Base-by-base conservation (phyloP, 257 asterid genomes). In the Plantago elongata region DNA sequence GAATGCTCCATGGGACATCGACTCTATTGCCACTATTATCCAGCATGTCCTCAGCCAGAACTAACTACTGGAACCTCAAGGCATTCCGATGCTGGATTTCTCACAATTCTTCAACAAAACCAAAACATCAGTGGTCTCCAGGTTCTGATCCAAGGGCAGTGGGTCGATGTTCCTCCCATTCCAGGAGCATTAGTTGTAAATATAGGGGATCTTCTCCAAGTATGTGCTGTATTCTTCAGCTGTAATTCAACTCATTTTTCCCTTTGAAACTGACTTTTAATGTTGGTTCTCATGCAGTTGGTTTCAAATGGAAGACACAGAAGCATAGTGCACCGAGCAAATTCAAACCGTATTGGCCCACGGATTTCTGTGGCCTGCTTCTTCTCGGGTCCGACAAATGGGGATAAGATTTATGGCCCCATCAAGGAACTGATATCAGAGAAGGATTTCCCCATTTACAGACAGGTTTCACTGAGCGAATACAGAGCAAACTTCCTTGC, bases 351-450 rank as follows among this genome's bases (percentile, higher is more conserved):
- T 4, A 47, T 13, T 10, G 78, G 78, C 3, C 78, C 83, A 62
- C 72, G 80, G 64, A 61, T 78, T 9, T 78, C 80, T 0, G 49
- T 75, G 4, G 78, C 83, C 9, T 51, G 80, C 64, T 78, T 74
- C 40, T 72, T 78, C 44, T 22, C 50, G 13, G 45, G 27, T 15
- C 10, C 64, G 48, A 5, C 3, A n/a, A 49, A 40, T 67, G 14
- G 38, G 58, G 61, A 12, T 61, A 13, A 63, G 13, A 49, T 62
- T 61, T 75, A 69, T 45, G 70, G 72, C 12, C 81, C 84, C n/a
- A 79, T 75, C 17, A 54, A 70, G 51, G 78, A 79, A 40, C 57
- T 79, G 17, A 9, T 76, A 18, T 70, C 81, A 5, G 69, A 79
- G 52, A 64, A 71, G 5, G 65, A 64, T 57, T 77, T 81, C 10